Base-by-base conservation (phyloP, 352 stramenopile genomes). In the Lagenidium sp. region DNA sequence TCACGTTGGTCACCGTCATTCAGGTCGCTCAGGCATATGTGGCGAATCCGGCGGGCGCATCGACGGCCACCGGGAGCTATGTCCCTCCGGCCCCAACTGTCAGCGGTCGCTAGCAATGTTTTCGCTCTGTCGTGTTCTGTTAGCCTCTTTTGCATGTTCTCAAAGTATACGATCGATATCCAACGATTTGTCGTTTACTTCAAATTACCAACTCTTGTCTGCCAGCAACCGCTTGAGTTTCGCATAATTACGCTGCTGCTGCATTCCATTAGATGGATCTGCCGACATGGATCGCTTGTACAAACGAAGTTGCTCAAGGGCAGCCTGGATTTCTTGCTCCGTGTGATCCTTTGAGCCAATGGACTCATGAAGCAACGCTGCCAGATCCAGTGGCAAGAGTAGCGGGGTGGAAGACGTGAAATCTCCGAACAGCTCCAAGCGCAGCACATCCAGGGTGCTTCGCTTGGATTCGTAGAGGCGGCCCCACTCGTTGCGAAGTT, bases 381-480 rank as follows among this genome's bases (percentile, higher is more conserved):
- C 34, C 10, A 66, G 4, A 4, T 53, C 32, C 13, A 25, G 13
- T 11, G 57, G 44, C 3, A 66, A 13, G 3, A 66, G n/a, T 32
- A 55, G 41, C 3, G 57, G 57, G 5, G 47, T 59, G 3, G 48
- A 52, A 15, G 48, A 58, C 6, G 48, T 56, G 1, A 19, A 15
- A 21, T 66, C 53, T 6, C 57, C 57, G 37, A 66, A 66, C 1
- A 66, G 22, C 25, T 58, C 51, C 0, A 15, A 15, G 4, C 52
- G 52, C 20, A 66, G 45, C 19, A 41, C 16, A 13, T 54, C 19
- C 10, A 62, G 34, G 4, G 44, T 54, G 15, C 34, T 24, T 1
- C 44, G 42, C 41, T 66, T 66, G 13, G 24, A 46, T 4, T 32
- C 21, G 21, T 49, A 58, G 4, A 66, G 32, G n/a, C 42, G 30